Evolutionary conservation across 1,284 basidiomycete species (phyloP).

Genomic region (Schizophyllum commune): DNA sequence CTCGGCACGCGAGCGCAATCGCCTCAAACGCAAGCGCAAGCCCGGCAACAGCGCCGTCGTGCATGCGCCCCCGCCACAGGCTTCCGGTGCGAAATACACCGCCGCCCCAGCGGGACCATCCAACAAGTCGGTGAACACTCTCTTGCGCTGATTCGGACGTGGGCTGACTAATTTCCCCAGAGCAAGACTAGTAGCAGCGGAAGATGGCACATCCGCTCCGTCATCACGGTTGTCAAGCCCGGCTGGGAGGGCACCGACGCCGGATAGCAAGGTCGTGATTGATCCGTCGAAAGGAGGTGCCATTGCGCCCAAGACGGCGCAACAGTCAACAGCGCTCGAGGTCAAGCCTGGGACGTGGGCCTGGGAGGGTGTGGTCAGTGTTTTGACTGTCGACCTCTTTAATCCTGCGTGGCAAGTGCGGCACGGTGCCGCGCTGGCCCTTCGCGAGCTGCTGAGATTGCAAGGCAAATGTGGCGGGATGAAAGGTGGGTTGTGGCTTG

Average conservation of each 20-base stretch:
- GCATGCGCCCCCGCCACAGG: conserved; percentile 45
- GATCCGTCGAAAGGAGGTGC: conserved; percentile 78
- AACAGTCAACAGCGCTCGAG: conserved; percentile 67
- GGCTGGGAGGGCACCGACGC: conserved; percentile 26
- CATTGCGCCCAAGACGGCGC: conserved; percentile 65
- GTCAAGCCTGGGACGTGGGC: conserved; percentile 76
- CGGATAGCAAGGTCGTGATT: conserved; percentile 57
- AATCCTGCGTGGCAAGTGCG: conserved; percentile 90
- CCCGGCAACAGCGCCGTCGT: conserved; percentile 76
- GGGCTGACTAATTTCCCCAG: conserved; percentile 25
- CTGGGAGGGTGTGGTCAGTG: conserved; percentile 80
- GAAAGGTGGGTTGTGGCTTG: conserved; percentile 39
- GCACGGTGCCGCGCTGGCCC: conserved; percentile 89
- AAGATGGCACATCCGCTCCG: conserved; percentile 32
- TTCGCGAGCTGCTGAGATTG: conserved; percentile 83
- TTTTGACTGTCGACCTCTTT: conserved; percentile 83
- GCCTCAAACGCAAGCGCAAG: conserved; percentile 88
- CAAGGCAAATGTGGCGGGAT: conserved; percentile 84
- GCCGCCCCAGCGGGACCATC: conserved; percentile 47
- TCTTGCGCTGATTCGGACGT: not conserved
- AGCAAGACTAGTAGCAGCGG: conserved; percentile 57
- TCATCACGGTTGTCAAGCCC: conserved; percentile 50
- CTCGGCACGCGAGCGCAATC: conserved; percentile 84
- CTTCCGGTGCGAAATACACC: conserved; percentile 35
- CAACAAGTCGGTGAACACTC: conserved; percentile 44